A percentile compares a stretch with the other conserved stretches of the same genome.
phyloP scores from a whole-genome alignment of 805 yeast genomes.

The Wickerhamomyces sydowiorum region DNA sequence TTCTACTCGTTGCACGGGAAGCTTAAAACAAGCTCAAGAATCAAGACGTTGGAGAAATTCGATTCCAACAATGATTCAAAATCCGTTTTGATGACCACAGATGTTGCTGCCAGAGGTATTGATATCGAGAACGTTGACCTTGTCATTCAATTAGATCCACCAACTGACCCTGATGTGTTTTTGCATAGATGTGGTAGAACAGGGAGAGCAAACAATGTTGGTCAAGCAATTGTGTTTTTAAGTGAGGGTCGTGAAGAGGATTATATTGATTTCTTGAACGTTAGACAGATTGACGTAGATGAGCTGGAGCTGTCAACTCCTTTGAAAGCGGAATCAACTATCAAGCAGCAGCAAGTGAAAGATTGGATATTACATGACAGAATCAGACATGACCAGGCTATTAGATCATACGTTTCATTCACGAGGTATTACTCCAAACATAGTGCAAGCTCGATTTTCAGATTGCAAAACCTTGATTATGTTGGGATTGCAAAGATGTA shows the following conservation, averaged over 20 bases:
- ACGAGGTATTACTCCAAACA: conserved; percentile 84
- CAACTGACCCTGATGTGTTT: conserved; percentile 87
- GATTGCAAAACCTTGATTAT: conserved; percentile 67
- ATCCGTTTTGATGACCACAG: conserved; percentile 80
- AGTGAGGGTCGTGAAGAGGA: conserved; percentile 75
- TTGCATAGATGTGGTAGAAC: conserved; percentile 94
- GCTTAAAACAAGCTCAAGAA: conserved; percentile 70
- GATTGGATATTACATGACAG: conserved; percentile 69
- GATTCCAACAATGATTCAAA: conserved; percentile 28
- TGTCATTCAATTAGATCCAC: conserved; percentile 93
- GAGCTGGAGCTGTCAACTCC: conserved; percentile 24
- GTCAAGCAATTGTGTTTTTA: conserved; percentile 72
- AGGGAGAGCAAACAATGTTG: conserved; percentile 83
- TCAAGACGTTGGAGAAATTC: conserved; percentile 64
- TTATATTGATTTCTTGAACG: conserved; percentile 73
- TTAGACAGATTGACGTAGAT: conserved; percentile 53
- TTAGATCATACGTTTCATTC: conserved; percentile 77
- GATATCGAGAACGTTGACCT: conserved; percentile 94
- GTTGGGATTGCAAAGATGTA: conserved; percentile 67
- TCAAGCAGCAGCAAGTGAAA: conserved; percentile 21
- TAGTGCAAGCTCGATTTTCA: conserved; percentile 79
- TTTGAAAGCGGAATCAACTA: neutral
- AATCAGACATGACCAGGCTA: conserved; percentile 74
- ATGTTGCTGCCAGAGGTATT: conserved; percentile 97
- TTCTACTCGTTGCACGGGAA: conserved; percentile 88